Evolutionary conservation across 2,329 filamentous ascomycete genomes (phyloP), one percentile per base, ranked within the genome.

Genomic region (Xylaria sp.): DNA sequence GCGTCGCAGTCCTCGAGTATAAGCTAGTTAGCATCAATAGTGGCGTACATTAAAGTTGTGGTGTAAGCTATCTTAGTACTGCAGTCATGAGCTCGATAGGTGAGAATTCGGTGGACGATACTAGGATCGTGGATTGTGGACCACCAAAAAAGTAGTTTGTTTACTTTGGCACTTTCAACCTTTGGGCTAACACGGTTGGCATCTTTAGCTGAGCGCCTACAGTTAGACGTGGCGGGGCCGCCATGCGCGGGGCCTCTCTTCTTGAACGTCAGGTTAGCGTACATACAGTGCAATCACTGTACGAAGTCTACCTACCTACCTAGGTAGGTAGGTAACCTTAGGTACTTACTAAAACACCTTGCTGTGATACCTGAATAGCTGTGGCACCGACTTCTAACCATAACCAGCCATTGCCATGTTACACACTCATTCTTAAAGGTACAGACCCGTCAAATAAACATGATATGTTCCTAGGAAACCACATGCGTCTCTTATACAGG

Each of bases 61-160:
- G 31, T 57, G 39, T 59, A 51, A 28, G 56, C 37, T 52, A 46
- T 52, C 57, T 56, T 58, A 46, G 13, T 63, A 34, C 39, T 34
- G n/a, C 58, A 60, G 15, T 41, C 51, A 65, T 39, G 61, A 54
- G 54, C 44, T 20, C 54, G 31, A 25, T 68, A 66, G 18, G 58
- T 61, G 34, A 55, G 23, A 37, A 56, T 66, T 64, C 63, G 68
- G 72, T 56, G 60, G 66, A 28, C 64, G 59, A 57, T 62, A 60
- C 58, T 44, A 52, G 61, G 54, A 52, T 37, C 34, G 34, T 9
- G 34, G 34, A 37, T 37, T 37, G 10, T 37, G 34, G 34, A 37
- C 10, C 52, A 72, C 70, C 58, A 74, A 75, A 75, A 71, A 64
- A 74, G 75, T 61, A 75, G 68, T 77, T 77, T 77, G 75, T 77